Conservation (phyloP, 2,329 filamentous ascomycete species). For the Pseudopyricularia cyperi region DNA sequence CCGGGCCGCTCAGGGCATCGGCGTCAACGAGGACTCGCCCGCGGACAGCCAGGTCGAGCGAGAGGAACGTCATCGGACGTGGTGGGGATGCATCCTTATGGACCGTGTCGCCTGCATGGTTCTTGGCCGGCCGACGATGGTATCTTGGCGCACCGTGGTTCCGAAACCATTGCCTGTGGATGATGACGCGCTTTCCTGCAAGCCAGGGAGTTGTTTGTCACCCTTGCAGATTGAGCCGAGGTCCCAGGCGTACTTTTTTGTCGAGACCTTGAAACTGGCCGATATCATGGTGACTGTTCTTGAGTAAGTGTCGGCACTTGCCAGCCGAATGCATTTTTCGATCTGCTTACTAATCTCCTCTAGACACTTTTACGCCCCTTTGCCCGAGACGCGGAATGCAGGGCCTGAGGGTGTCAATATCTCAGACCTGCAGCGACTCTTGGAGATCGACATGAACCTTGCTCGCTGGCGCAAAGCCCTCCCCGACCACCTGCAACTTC, state of each 20-base stretch:
- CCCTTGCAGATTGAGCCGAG: neutral
- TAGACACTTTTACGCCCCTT: slow-evolving; percentile 1
- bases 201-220: neutral
- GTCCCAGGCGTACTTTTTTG: neutral
- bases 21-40: slow-evolving; percentile 8
- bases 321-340: neutral
- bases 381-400: neutral
- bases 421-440: neutral
- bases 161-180: neutral
- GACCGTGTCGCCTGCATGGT: slow-evolving; percentile 1
- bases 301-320: neutral
- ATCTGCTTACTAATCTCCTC: neutral
- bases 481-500: neutral
- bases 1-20: slow-evolving; percentile 11
- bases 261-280: neutral
- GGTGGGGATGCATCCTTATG: slow-evolving; percentile 2
- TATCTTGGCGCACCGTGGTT: slow-evolving; percentile 1
- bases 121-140: slow-evolving; percentile 1
- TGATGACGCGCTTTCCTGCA: neutral
- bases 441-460: slow-evolving; percentile 1
- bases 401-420: neutral
- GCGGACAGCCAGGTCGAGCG: neutral
- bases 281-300: neutral
- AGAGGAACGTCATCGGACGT: slow-evolving; percentile 1
- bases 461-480: neutral